Conservation (phyloP, 1,284 basidiomycete genomes). For the Psilocybe mexicana region DNA sequence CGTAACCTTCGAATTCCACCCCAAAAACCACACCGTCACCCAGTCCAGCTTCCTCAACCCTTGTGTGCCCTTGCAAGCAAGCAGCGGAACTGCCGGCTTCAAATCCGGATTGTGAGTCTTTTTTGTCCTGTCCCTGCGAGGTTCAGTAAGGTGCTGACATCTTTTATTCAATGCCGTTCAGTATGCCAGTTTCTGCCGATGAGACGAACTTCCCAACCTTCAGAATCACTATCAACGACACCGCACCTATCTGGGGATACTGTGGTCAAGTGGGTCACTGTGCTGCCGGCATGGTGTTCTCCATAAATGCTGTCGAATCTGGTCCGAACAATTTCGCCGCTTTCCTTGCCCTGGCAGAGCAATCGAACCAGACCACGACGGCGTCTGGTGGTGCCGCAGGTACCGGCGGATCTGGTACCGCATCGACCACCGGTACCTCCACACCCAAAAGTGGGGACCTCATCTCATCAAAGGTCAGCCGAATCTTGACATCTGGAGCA, state of each 20-base stretch:
- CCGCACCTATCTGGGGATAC: conserved; percentile 51
- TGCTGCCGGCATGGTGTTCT: conserved; percentile 47
- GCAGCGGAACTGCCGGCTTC: conserved; percentile 44
- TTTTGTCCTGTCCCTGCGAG: not conserved
- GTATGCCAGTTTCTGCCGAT: conserved; percentile 28
- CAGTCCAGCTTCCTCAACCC: conserved; percentile 60
- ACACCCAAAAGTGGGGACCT: not conserved
- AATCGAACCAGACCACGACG: not conserved
- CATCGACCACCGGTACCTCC: not conserved
- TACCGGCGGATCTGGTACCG: not conserved
- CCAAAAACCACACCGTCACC: conserved; percentile 60
- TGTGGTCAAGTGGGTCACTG: conserved; percentile 47
- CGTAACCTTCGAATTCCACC: conserved; percentile 40
- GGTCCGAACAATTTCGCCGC: conserved; percentile 47
- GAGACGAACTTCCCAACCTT: conserved; percentile 45
- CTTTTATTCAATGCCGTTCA: conserved; percentile 6
- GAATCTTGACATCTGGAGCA: not conserved
- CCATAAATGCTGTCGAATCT: conserved; percentile 47
- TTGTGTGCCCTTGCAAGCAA: conserved; percentile 43
- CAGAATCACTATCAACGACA: conserved; percentile 55
- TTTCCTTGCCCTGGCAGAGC: conserved; percentile 39
- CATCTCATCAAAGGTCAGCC: not conserved
- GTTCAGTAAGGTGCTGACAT: not conserved
- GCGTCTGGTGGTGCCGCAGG: conserved; percentile 2
- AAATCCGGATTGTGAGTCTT: conserved; percentile 51